These are phyloP conservation scores for Wickerhamiella alocasiicola DNA, from an alignment of 805 yeast genomes.

Conservation along the genomic window DNA sequence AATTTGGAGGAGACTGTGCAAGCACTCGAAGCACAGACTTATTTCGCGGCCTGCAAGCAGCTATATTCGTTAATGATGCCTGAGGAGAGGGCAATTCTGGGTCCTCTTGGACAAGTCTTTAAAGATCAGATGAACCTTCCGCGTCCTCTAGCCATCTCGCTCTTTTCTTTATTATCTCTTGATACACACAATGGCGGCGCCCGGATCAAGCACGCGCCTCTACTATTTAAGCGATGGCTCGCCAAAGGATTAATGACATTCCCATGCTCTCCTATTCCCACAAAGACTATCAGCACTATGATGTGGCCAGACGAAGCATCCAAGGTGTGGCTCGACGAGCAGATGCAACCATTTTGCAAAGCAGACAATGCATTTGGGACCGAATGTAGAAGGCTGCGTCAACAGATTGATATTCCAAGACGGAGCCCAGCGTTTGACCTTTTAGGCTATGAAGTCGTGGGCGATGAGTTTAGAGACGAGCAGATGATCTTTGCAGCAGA, in stretches of 20 bases:
- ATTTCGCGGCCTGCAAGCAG: constrained; percentile 7
- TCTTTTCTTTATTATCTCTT: background rate
- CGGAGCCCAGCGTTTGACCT: background rate
- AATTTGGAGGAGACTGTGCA: constrained; percentile 4
- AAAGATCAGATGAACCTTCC: background rate
- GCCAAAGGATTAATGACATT: background rate
- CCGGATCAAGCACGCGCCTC: background rate
- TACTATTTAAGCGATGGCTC: constrained; percentile 2
- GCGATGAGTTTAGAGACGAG: no score
- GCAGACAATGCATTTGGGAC: background rate
- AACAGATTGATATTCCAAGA: background rate
- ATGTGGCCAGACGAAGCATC: background rate
- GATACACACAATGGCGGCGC: background rate
- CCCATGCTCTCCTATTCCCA: background rate
- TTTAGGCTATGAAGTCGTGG: background rate
- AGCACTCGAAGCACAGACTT: constrained; percentile 3
- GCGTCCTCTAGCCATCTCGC: background rate
- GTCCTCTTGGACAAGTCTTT: background rate
- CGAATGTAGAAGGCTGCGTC: background rate
- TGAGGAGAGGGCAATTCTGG: background rate
- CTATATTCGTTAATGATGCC: background rate
- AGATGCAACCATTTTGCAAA: background rate
- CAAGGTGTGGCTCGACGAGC: constrained; percentile 5
- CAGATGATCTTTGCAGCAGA: no score
- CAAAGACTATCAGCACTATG: background rate